Evolutionary conservation across 140 eudicot species (phyloP).

Genomic region (Senecio squalidus): DNA sequence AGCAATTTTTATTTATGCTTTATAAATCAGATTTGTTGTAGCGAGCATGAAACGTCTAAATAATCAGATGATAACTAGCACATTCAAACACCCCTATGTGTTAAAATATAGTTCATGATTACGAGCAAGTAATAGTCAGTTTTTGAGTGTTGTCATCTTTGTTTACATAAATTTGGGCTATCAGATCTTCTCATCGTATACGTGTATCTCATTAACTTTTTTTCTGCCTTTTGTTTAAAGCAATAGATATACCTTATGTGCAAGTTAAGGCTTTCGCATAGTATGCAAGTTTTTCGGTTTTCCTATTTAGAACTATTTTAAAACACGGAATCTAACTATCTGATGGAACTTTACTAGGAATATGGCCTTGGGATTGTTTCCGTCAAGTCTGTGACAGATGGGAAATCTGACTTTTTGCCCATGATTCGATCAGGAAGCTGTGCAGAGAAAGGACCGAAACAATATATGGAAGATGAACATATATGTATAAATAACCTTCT

Average conservation of each 20-base stretch:
- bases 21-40: no score
- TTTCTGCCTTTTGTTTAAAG: not conserved
- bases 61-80: no score
- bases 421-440: constrained; percentile 85
- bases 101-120: no score
- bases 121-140: no score
- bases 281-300: not conserved
- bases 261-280: not conserved
- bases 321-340: constrained; percentile 16
- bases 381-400: constrained; percentile 45
- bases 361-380: constrained; percentile 35
- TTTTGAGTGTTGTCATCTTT: no score
- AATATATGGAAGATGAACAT: constrained; percentile 87
- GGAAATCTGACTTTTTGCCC: constrained; percentile 51
- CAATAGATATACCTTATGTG: constrained; percentile 4
- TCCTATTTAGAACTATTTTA: not conserved
- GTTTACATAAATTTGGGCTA: no score
- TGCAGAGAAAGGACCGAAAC: constrained; percentile 87
- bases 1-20: no score
- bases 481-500: constrained; percentile 68
- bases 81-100: no score
- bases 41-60: no score
- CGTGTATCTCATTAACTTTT: no score
- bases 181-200: no score
- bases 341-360: constrained; percentile 42